phyloP scores from a whole-genome alignment of 192 early-diverging fungal species.

The Backusella westeae region DNA sequence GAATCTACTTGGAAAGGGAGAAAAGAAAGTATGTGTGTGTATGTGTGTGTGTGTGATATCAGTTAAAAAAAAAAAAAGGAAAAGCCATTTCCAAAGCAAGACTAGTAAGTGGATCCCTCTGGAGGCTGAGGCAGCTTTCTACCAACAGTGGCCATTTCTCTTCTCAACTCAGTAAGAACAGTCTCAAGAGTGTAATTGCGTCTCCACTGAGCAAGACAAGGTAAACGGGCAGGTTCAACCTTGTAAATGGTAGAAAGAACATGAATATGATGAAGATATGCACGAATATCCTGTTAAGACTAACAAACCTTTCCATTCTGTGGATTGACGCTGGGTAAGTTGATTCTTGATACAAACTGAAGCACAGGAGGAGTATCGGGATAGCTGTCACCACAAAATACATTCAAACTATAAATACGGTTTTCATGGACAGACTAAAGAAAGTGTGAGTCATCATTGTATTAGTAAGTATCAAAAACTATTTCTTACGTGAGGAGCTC shows the following conservation, averaged over 20 bases:
- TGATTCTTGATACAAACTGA: slow-evolving; percentile 79
- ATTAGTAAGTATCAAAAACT: neutral
- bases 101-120: slow-evolving; percentile 70
- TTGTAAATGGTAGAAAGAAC: slow-evolving; percentile 11
- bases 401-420: slow-evolving; percentile 87
- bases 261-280: neutral
- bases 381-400: slow-evolving; percentile 84
- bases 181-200: slow-evolving; percentile 73
- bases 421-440: slow-evolving; percentile 91
- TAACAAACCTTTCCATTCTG: slow-evolving; percentile 68
- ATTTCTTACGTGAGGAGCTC: slow-evolving; percentile 70
- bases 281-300: neutral
- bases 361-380: slow-evolving; percentile 81
- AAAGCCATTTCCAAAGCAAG: neutral
- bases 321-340: slow-evolving; percentile 84
- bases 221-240: slow-evolving; percentile 66
- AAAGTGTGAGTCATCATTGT: neutral
- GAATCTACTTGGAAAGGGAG: no score
- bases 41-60: neutral
- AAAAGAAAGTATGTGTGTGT: no score
- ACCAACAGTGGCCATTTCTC: slow-evolving; percentile 83
- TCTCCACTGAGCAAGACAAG: slow-evolving; percentile 85
- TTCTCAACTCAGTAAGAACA: slow-evolving; percentile 77
- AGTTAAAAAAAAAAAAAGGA: neutral
- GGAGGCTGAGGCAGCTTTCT: slow-evolving; percentile 88